Evolutionary conservation across 768 basidiomycete genomes (phyloP), one percentile per base, ranked within the genome.

Genomic region (Trametes maxima): DNA sequence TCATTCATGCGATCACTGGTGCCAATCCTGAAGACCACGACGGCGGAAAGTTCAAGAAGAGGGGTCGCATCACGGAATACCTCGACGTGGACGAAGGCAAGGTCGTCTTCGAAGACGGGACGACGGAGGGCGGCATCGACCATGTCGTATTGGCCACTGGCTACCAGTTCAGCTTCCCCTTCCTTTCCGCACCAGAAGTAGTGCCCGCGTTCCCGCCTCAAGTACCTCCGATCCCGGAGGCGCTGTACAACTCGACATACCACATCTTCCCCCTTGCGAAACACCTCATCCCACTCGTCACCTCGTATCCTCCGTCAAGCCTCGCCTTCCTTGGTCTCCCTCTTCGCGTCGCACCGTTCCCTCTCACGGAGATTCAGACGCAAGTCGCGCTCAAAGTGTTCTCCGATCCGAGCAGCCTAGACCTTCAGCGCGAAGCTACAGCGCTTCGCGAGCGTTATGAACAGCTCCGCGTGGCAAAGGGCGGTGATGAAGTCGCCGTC

Each of bases 111-210:
- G 82, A 80, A 62, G 88, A 89, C 59, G 86, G 83, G 1, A 75
- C 82, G 1, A 65, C 70, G 8, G 88, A 89, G 69, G 67, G 73
- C 37, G 78, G 76, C 4, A 76, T 93, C 57, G 84, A 88, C 65
- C 74, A 83, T 61, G 86, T 85, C 65, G 83, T 93, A 50, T 73
- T 93, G 12, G 91, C 90, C 2, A 94, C 92, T 1, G 92, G 92
- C 8, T 94, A 88, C 70, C 75, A 87, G 54, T 74, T 82, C 49
- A 75, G 81, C n/a, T 85, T 87, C 65, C 87, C 88, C 0, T 92
- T 92, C 74, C 76, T 94, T 48, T 68, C 74, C 1, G 59, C 72
- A 13, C 67, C 74, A 39, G 71, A 82, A 17, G 71, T 80, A 24
- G 70, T 66, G 4, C 47, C 63, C 4, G 71, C 65, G 0, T 46